Percentiles rank a stretch among this genome's conserved stretches.
Conservation (phyloP, 2,329 filamentous ascomycete species). For the Penicillium capsulatum region DNA sequence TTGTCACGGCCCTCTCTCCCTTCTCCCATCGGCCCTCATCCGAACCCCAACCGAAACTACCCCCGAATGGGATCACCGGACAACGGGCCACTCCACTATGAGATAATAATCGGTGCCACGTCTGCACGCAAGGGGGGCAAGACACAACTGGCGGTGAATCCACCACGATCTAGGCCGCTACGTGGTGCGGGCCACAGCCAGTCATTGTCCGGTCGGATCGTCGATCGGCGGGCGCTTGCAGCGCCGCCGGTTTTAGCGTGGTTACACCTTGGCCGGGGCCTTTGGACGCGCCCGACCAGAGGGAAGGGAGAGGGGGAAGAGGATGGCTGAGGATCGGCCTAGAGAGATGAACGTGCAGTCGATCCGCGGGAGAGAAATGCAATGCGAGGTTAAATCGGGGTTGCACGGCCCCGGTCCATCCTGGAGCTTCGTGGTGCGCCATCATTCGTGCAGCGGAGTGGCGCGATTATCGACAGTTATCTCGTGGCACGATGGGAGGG, state of each 20-base stretch:
- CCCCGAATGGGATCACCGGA: not conserved
- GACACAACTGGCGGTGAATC: constrained; percentile 27
- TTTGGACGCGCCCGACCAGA: constrained; percentile 5
- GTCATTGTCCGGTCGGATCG: constrained; percentile 25
- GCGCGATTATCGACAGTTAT: constrained; percentile 2
- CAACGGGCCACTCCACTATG: not conserved
- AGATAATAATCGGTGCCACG: constrained; percentile 16
- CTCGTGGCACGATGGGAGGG: constrained; percentile 5
- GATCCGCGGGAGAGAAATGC: constrained; percentile 27
- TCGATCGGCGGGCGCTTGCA: constrained; percentile 25
- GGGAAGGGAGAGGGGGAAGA: too few species aligned
- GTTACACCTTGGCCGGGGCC: constrained; percentile 22
- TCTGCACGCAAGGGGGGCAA: constrained; percentile 21
- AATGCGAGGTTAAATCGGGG: constrained; percentile 28
- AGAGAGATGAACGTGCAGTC: constrained; percentile 28
- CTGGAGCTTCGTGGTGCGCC: constrained; percentile 18
- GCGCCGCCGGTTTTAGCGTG: constrained; percentile 10
- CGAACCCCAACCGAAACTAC: too few species aligned
- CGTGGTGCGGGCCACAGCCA: constrained; percentile 23
- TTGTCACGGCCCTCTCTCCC: too few species aligned
- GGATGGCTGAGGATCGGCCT: too few species aligned
- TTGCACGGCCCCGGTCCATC: constrained; percentile 20
- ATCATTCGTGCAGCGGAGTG: constrained; percentile 11
- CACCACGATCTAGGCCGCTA: constrained; percentile 23
- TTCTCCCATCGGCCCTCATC: too few species aligned